Evolutionary conservation across 805 yeast species (phyloP).

Genomic region (Clavispora fructus): DNA sequence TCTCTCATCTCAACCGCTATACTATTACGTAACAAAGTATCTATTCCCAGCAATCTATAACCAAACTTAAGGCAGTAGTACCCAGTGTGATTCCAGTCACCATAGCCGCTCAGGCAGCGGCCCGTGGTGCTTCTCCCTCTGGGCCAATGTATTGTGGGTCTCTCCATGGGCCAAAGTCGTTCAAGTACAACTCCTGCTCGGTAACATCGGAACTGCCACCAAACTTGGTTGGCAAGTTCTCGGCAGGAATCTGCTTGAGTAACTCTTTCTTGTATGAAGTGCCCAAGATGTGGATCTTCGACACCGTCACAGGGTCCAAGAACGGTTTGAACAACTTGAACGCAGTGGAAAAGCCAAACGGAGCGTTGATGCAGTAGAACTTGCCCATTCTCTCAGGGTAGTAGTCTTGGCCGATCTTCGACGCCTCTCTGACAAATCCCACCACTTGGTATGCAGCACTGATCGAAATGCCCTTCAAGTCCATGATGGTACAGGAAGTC

Average conservation of each 20-base stretch:
- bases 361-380: conserved; percentile 92
- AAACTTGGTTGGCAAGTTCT: conserved; percentile 84
- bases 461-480: conserved; percentile 88
- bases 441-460: conserved; percentile 80
- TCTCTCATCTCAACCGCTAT: neutral
- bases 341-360: conserved; percentile 94
- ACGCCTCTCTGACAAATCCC: conserved; percentile 87
- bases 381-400: conserved; percentile 99
- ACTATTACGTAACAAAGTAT: neutral
- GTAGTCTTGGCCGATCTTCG: conserved; percentile 91
- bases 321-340: conserved; percentile 88
- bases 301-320: conserved; percentile 95
- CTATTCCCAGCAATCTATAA: neutral
- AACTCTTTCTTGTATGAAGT: conserved; percentile 73
- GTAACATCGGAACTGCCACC: conserved; percentile 76
- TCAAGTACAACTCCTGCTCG: conserved; percentile 76
- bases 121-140: conserved; percentile 85
- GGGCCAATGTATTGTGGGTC: conserved; percentile 84
- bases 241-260: conserved; percentile 87
- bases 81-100: conserved; percentile 3
- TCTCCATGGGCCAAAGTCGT: conserved; percentile 98
- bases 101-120: conserved; percentile 6
- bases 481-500: conserved; percentile 95
- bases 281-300: conserved; percentile 87
- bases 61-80: neutral